Percentiles rank a stretch among this genome's conserved stretches.
Conservation (phyloP, 139 green algal genomes). For the Spirogloea muscicola region DNA sequence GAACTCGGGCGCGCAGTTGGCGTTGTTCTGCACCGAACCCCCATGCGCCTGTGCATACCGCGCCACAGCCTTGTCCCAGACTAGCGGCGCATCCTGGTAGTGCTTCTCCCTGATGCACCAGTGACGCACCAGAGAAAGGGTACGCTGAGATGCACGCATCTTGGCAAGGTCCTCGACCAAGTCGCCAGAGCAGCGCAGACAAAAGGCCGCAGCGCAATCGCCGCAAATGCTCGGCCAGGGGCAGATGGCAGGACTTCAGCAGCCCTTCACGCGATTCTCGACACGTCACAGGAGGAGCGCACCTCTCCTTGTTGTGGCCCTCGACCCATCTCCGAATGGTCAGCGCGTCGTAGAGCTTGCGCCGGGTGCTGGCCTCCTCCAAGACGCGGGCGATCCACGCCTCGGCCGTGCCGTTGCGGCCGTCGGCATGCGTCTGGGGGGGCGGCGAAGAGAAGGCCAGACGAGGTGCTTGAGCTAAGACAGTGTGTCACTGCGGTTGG, state of each 20-base stretch:
- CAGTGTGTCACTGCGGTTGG: too few relatives aligned
- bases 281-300: background rate
- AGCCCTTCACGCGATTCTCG: background rate
- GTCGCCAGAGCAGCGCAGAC: background rate
- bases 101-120: background rate
- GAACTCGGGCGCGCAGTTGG: constrained; percentile 17
- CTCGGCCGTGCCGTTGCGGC: too few relatives aligned
- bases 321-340: constrained; percentile 1
- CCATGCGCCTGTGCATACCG: background rate
- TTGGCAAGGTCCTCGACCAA: background rate
- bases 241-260: background rate
- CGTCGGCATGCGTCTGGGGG: too few relatives aligned
- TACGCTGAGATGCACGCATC: background rate
- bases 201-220: background rate
- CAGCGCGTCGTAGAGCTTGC: background rate
- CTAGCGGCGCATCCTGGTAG: background rate
- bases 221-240: background rate
- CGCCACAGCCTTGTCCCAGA: constrained; percentile 2
- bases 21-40: constrained; percentile 2
- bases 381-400: too few relatives aligned
- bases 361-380: too few relatives aligned
- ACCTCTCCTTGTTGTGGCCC: constrained; percentile 25
- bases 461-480: too few relatives aligned
- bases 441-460: too few relatives aligned
- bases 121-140: background rate